Conservation (phyloP, 2,329 filamentous ascomycete species). For the Talaromyces sp. region DNA sequence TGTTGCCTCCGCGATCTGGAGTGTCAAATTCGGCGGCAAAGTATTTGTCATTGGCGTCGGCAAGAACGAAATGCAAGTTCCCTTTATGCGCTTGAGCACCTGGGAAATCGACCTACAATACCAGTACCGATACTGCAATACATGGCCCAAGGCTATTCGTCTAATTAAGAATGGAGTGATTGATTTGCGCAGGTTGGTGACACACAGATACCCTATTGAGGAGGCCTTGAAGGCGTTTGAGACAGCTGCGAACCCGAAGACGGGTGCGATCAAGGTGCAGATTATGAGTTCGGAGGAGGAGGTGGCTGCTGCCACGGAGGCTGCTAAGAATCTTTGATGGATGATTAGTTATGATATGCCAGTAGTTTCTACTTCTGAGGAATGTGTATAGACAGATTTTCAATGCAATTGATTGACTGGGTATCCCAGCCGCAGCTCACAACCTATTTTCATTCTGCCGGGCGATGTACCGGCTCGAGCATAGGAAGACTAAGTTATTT, state of each 20-base stretch:
- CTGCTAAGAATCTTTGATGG: constrained; percentile 4
- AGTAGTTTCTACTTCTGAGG: background rate
- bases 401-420: background rate
- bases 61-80: constrained; percentile 90
- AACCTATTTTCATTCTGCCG: too few relatives aligned
- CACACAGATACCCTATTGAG: constrained; percentile 80
- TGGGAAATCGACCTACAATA: constrained; percentile 93
- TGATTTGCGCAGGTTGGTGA: constrained; percentile 76
- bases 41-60: constrained; percentile 96
- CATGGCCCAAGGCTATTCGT: constrained; percentile 89
- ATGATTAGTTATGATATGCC: background rate
- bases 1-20: constrained; percentile 81
- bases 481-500: too few relatives aligned
- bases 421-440: too few relatives aligned
- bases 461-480: too few relatives aligned
- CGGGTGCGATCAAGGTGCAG: constrained; percentile 95
- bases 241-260: constrained; percentile 81
- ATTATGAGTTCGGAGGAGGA: constrained; percentile 58
- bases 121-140: constrained; percentile 95
- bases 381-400: constrained; percentile 2
- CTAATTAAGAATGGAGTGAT: constrained; percentile 81
- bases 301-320: constrained; percentile 22
- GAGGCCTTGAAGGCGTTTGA: constrained; percentile 87
- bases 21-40: constrained; percentile 90
- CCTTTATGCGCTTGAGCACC: constrained; percentile 89